Conservation (phyloP, 768 basidiomycete species). For the Rhizopogon vesiculosus region DNA sequence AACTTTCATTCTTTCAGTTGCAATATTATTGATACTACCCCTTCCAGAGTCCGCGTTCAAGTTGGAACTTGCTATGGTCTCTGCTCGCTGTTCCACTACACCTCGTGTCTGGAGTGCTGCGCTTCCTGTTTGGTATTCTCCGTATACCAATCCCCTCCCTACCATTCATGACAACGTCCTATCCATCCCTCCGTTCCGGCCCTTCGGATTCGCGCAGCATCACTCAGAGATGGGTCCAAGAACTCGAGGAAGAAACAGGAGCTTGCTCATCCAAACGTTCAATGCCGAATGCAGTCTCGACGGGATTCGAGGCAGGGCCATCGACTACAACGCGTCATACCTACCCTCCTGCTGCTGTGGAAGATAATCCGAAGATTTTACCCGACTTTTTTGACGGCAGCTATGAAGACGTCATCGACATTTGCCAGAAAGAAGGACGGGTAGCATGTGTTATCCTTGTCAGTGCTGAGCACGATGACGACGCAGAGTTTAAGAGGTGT, state of each 20-base stretch:
- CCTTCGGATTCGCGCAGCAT: slow-evolving; percentile 44
- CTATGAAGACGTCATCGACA: slow-evolving; percentile 75
- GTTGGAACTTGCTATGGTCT: slow-evolving; percentile 37
- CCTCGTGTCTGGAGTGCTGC: slow-evolving; percentile 53
- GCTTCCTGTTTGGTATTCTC: slow-evolving; percentile 61
- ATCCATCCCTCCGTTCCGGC: slow-evolving; percentile 33
- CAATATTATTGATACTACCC: slow-evolving; percentile 7
- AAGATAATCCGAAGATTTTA: slow-evolving; percentile 44
- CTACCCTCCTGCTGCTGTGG: slow-evolving; percentile 21
- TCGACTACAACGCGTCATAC: slow-evolving; percentile 34
- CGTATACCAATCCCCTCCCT: slow-evolving; percentile 64
- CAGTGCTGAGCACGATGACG: slow-evolving; percentile 89
- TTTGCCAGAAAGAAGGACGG: slow-evolving; percentile 65
- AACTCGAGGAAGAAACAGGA: slow-evolving; percentile 83
- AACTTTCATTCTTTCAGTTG: slow-evolving; percentile 7
- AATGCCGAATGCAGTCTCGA: slow-evolving; percentile 29
- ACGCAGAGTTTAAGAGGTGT: slow-evolving; percentile 80
- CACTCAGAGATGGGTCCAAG: slow-evolving; percentile 71
- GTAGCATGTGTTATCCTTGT: slow-evolving; percentile 81
- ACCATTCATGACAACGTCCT: slow-evolving; percentile 44
- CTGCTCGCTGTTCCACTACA: slow-evolving; percentile 58
- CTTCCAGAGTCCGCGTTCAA: slow-evolving; percentile 11
- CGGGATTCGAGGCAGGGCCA: slow-evolving; percentile 38
- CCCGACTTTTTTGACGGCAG: slow-evolving; percentile 79
- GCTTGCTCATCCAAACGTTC: slow-evolving; percentile 53